Percentiles rank a stretch among this genome's conserved stretches.
Conservation (phyloP, 1,139 yeast species). For the Taphrina wiesneri region DNA sequence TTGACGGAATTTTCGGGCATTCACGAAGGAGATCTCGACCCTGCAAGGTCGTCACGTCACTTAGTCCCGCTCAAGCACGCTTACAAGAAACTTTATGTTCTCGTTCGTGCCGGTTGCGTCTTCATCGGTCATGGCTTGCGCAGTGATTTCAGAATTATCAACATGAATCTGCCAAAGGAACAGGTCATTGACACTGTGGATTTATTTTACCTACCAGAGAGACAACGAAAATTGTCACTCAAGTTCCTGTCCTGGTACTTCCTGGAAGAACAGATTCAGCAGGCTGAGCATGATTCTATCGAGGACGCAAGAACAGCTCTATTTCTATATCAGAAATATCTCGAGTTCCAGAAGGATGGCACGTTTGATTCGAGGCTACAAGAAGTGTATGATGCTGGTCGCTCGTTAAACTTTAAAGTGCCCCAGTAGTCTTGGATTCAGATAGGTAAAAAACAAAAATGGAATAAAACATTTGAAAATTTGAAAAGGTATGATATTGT, state of each 20-base stretch:
- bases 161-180: constrained; percentile 63
- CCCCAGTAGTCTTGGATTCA: constrained; percentile 46
- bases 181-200: constrained; percentile 91
- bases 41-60: constrained; percentile 62
- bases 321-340: constrained; percentile 68
- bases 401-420: constrained; percentile 59
- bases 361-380: constrained; percentile 63
- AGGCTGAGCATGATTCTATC: constrained; percentile 92
- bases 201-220: constrained; percentile 68
- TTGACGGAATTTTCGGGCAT: constrained; percentile 91
- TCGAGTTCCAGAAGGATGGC: constrained; percentile 60
- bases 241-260: constrained; percentile 83
- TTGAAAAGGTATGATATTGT: neutral
- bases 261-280: constrained; percentile 74
- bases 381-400: constrained; percentile 75
- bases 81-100: constrained; percentile 82
- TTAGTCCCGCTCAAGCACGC: constrained; percentile 79
- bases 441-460: neutral
- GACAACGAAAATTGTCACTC: constrained; percentile 76
- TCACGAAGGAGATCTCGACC: constrained; percentile 85
- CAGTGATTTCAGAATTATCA: constrained; percentile 90
- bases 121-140: constrained; percentile 94
- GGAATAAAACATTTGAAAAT: constrained; percentile 5
- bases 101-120: constrained; percentile 81
- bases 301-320: constrained; percentile 94